Evolutionary conservation across 1,139 yeast species (phyloP).

Genomic region (Pneumocystis sp.): DNA sequence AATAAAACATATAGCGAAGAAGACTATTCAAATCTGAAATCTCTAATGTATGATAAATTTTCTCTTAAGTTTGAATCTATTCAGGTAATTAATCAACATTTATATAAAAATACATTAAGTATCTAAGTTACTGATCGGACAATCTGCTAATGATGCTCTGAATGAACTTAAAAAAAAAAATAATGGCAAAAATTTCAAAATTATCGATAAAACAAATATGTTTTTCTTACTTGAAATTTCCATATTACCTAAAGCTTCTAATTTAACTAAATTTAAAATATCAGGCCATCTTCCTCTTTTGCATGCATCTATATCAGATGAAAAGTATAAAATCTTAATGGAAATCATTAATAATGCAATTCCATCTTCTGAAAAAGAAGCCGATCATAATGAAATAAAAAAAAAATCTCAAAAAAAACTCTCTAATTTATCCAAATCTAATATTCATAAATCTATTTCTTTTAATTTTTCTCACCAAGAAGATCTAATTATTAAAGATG

Average conservation of each 20-base stretch:
- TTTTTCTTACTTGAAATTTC: constrained; percentile 64
- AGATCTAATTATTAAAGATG: constrained; percentile 1
- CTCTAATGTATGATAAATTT: constrained; percentile 81
- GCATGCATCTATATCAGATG: constrained; percentile 62
- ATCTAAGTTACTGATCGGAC: constrained; percentile 51
- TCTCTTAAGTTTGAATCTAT: constrained; percentile 67
- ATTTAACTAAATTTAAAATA: constrained; percentile 55
- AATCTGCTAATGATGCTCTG: constrained; percentile 62
- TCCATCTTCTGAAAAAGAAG: constrained; percentile 38
- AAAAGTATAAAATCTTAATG: constrained; percentile 79
- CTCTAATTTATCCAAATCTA: background rate
- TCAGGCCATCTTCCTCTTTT: constrained; percentile 72
- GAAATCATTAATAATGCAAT: constrained; percentile 54
- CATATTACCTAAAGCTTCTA: constrained; percentile 65
- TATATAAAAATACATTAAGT: background rate
- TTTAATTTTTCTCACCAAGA: constrained; percentile 1
- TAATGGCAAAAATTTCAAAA: constrained; percentile 35
- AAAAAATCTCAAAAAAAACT: constrained; percentile 15
- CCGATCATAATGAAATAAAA: constrained; percentile 9
- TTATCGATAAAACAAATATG: constrained; percentile 63
- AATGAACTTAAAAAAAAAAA: constrained; percentile 39
- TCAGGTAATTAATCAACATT: background rate
- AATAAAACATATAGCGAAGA: constrained; percentile 50
- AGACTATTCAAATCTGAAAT: constrained; percentile 58
- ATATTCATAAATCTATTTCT: constrained; percentile 3